Evolutionary conservation across 768 basidiomycete genomes (phyloP).

Genomic region (Tulasnella sp.): DNA sequence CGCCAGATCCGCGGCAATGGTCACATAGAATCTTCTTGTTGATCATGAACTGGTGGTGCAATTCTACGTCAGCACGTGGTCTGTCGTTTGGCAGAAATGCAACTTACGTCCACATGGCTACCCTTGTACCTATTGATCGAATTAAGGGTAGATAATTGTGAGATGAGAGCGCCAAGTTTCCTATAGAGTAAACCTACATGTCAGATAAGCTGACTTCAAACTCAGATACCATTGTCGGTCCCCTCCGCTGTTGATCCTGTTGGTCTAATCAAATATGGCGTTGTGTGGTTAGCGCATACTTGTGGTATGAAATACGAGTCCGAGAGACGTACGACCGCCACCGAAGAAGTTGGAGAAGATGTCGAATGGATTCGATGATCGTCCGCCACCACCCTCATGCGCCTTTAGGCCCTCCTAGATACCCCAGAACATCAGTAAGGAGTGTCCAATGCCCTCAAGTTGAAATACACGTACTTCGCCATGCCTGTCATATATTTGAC

Average conservation of each 20-base stretch:
- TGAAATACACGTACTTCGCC: constrained; percentile 50
- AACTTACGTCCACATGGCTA: constrained; percentile 64
- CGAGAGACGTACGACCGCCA: constrained; percentile 47
- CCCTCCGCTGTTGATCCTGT: constrained; percentile 57
- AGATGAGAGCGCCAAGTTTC: no score
- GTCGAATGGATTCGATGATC: constrained; percentile 83
- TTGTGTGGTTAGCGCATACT: background rate
- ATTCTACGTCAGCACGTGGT: background rate
- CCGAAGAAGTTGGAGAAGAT: constrained; percentile 91
- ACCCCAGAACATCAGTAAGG: background rate
- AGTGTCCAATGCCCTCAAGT: no score
- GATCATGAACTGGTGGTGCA: constrained; percentile 67
- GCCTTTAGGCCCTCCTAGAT: constrained; percentile 79
- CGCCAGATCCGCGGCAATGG: constrained; percentile 92
- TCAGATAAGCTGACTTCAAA: constrained; percentile 82
- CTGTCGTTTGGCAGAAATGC: background rate
- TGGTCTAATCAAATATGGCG: constrained; percentile 29
- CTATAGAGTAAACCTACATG: constrained; percentile 39
- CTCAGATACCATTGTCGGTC: constrained; percentile 65
- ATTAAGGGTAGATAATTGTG: background rate
- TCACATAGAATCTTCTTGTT: constrained; percentile 89
- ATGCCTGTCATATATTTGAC: constrained; percentile 84
- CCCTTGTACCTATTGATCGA: constrained; percentile 56
- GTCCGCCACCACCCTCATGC: constrained; percentile 65
- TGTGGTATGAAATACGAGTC: background rate